Evolutionary conservation across 768 basidiomycete species (phyloP), one percentile per base, ranked within the genome.

Genomic region (Butyriboletus loyo): DNA sequence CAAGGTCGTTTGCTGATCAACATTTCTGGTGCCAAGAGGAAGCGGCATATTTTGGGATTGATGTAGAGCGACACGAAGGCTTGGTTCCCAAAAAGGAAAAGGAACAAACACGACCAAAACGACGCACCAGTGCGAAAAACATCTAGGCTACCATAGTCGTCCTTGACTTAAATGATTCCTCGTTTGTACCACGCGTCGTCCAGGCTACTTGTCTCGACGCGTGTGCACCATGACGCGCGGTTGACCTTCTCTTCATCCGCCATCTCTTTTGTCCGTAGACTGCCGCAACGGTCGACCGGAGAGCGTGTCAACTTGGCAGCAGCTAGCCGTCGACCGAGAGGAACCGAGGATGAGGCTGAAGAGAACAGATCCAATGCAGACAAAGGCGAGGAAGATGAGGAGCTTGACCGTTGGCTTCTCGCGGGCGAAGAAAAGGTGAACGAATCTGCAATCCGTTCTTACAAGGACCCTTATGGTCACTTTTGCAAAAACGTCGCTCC

Each of bases 191-290:
- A 31, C 36, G 35, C 55, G 17, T 50, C 62, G 46, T 55, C 52
- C 32, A 50, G 50, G 47, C 27, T 50, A 22, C 46, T 46, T 40
- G 41, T 39, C 31, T 47, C 21, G 47, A 44, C 56, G 56, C 53
- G 54, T 31, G 47, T 53, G 21, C 37, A 46, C 6, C 31, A 43
- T 40, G 58, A 56, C 40, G 46, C 37, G 10, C 57, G 53, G 40
- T 44, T 56, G 52, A 57, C 51, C 15, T 61, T 67, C 24, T 66
- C 63, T 39, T 55, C 56, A 8, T 69, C 65, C 4, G 46, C 68
- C 17, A 15, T 46, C 1, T 30, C 42, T 17, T 47, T 48, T 30
- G 32, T 36, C 35, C 47, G 65, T n/a, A 54, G 52, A 47, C 53
- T 40, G 1, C 55, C 56, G 2, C 54, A 58, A 31, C 56, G 46